Percentiles rank a stretch among this genome's conserved stretches.
These are phyloP conservation scores for Magnusiomyces tetraspermus DNA, from an alignment of 1,139 yeast genomes.

Conservation along the genomic window DNA sequence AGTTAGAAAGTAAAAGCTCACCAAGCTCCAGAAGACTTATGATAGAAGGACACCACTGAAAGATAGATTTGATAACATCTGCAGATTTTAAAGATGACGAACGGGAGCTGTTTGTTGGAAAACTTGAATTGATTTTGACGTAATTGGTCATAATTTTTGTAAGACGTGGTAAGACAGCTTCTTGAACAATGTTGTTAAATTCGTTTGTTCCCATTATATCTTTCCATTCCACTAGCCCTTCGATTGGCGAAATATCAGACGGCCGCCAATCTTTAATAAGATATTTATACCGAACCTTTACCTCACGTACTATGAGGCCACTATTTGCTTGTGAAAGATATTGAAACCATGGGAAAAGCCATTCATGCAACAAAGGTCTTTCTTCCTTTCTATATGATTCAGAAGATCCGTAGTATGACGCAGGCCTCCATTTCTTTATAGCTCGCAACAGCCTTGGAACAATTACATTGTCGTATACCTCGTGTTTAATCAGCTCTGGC, in stretches of 20 bases:
- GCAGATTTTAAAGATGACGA: background rate
- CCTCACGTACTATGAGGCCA: conserved; percentile 23
- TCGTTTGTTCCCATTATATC: conserved; percentile 33
- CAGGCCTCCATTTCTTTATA: conserved; percentile 35
- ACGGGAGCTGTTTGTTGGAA: background rate
- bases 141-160: conserved; percentile 22
- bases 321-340: conserved; percentile 20
- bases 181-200: conserved; percentile 23
- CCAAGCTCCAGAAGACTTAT: conserved; percentile 22
- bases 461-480: conserved; percentile 28
- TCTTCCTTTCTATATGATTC: background rate
- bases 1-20: conserved; percentile 23
- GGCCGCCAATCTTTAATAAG: conserved; percentile 34
- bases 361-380: conserved; percentile 30
- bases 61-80: conserved; percentile 15
- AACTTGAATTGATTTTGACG: conserved; percentile 21
- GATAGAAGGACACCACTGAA: conserved; percentile 24
- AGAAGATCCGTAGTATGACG: conserved; percentile 5
- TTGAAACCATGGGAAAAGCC: conserved; percentile 43
- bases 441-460: conserved; percentile 33
- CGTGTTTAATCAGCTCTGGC: conserved; percentile 29
- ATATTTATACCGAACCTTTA: conserved; percentile 29
- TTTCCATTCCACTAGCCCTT: conserved; percentile 33
- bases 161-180: conserved; percentile 32
- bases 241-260: conserved; percentile 22